Conservation (phyloP, 2,329 filamentous ascomycete genomes). For the Aulographum hederae region DNA sequence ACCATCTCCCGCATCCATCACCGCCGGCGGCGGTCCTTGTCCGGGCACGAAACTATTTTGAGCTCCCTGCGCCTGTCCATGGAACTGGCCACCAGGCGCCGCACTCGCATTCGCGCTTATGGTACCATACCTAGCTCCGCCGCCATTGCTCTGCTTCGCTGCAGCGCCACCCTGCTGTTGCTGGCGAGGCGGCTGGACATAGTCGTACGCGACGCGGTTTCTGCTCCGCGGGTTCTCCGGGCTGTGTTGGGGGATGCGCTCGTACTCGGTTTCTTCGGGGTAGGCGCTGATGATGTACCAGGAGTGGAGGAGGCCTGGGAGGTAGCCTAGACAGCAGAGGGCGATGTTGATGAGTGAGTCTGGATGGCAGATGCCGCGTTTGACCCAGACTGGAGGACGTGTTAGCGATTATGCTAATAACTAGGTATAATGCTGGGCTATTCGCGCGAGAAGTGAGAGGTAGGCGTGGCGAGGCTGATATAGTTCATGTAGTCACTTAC, state of each 20-base stretch:
- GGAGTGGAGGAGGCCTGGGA: constrained; percentile 81
- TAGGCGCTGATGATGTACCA: constrained; percentile 93
- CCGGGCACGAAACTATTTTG: constrained; percentile 12
- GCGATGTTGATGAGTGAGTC: constrained; percentile 93
- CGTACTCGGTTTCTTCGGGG: constrained; percentile 38
- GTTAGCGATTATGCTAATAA: too few species aligned
- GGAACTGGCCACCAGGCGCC: constrained; percentile 22
- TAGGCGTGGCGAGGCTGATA: not conserved
- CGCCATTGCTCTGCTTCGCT: constrained; percentile 1
- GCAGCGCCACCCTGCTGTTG: constrained; percentile 22
- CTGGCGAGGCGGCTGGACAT: constrained; percentile 7
- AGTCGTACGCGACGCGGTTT: constrained; percentile 9
- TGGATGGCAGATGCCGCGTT: constrained; percentile 77
- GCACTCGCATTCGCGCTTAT: constrained; percentile 7
- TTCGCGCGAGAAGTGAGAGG: constrained; percentile 2
- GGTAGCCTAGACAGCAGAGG: constrained; percentile 41
- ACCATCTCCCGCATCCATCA: constrained; percentile 22
- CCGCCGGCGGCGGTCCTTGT: constrained; percentile 16
- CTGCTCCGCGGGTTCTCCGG: not conserved
- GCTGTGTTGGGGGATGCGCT: not conserved
- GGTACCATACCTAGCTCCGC: not conserved
- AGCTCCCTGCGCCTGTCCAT: constrained; percentile 18
- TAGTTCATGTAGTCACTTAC: too few species aligned
- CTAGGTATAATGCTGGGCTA: constrained; percentile 4
- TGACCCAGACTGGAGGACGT: constrained; percentile 77